Percentiles rank a stretch among this genome's conserved stretches.
These are phyloP conservation scores for Rhypophila decipiens DNA, from an alignment of 495 filamentous ascomycete species.

Conservation along the genomic window DNA sequence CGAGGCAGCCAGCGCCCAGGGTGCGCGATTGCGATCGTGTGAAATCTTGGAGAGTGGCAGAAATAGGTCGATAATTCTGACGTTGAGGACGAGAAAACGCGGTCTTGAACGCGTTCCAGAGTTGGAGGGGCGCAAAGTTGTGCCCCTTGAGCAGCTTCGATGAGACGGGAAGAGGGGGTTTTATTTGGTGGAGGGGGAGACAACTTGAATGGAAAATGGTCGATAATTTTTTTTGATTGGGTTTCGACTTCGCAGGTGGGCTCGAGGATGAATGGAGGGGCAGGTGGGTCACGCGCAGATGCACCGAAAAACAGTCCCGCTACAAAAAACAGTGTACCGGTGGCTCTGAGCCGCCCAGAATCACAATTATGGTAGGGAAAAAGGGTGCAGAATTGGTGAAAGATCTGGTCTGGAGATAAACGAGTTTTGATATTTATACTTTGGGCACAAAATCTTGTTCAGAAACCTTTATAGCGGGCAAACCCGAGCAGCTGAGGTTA, in stretches of 20 bases:
- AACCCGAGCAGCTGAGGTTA: too few species aligned
- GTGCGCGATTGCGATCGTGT: neutral
- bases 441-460: too few species aligned
- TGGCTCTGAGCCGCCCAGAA: too few species aligned
- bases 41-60: neutral
- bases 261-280: conserved; percentile 11
- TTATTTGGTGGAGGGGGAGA: conserved; percentile 1
- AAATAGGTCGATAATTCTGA: neutral
- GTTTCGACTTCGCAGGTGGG: conserved; percentile 8
- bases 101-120: neutral
- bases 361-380: too few species aligned
- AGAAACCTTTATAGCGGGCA: too few species aligned
- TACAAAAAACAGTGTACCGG: too few species aligned
- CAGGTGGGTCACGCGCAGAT: neutral
- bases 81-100: neutral
- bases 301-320: too few species aligned
- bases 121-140: neutral
- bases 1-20: neutral
- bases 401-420: too few species aligned
- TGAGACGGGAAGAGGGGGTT: conserved; percentile 2
- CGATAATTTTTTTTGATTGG: conserved; percentile 22
- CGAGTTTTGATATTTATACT: too few species aligned
- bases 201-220: conserved; percentile 3
- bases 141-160: conserved; percentile 4
- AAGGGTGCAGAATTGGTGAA: too few species aligned